Percentiles rank a stretch among this genome's conserved stretches.
phyloP scores from a whole-genome alignment of 2,329 filamentous ascomycete genomes.

The Cordyceps cicadae region DNA sequence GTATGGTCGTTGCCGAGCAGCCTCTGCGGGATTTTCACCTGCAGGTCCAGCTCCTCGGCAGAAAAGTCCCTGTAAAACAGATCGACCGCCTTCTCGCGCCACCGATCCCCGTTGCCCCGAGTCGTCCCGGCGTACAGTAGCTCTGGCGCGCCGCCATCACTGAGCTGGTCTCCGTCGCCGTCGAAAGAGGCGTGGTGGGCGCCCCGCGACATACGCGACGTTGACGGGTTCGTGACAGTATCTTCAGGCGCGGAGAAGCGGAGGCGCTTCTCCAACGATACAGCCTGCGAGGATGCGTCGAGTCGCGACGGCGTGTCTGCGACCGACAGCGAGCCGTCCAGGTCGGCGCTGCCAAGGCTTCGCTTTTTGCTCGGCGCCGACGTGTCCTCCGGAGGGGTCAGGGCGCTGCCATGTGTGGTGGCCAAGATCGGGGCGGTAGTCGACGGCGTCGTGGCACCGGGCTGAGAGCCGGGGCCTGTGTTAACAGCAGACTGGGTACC shows the following conservation, averaged over 20 bases:
- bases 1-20: constrained; percentile 51
- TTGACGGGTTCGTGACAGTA: not conserved
- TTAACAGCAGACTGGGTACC: not conserved
- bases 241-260: constrained; percentile 1
- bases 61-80: constrained; percentile 52
- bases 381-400: constrained; percentile 49
- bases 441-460: not conserved
- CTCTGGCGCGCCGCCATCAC: constrained; percentile 22
- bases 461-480: not conserved
- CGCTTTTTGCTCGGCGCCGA: constrained; percentile 36
- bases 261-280: constrained; percentile 8
- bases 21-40: constrained; percentile 52
- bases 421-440: not conserved
- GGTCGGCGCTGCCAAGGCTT: constrained; percentile 20
- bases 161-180: not conserved
- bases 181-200: not conserved
- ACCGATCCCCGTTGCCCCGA: constrained; percentile 31
- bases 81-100: constrained; percentile 51
- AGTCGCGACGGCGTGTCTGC: not conserved
- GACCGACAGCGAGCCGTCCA: not conserved
- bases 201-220: not conserved
- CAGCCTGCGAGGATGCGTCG: not conserved
- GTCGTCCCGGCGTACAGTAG: constrained; percentile 33
- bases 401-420: constrained; percentile 27
- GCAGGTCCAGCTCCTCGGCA: constrained; percentile 48